Base-by-base conservation (phyloP, 768 basidiomycete species). In the Boletus tomentosulus region DNA sequence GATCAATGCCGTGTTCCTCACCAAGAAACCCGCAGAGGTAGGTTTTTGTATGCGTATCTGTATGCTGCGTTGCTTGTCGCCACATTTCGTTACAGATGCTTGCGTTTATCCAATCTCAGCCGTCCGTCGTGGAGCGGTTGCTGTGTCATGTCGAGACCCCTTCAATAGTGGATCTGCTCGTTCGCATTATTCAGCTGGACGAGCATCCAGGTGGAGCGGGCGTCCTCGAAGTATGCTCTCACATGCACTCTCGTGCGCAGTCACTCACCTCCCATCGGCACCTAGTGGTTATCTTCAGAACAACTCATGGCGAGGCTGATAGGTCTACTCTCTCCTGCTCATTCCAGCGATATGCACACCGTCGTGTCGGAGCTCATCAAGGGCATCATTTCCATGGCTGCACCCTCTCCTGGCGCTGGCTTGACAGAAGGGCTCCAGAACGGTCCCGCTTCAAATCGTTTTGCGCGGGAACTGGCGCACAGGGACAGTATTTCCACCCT, bases 351-450 rank as follows among this genome's bases (percentile, higher is more conserved):
- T 53, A 82, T 89, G 51, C 97, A 98, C 70, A 78, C 83, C 8
- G 86, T 92, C 53, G 90, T 92, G 31, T 81, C 92, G 0, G 97
- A 99, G 54, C 78, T 98, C 51, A 84, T 98, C 64, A 96, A 96
- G 68, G 87, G 87, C 47, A 93, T 98, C 58, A 94, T 99, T 58
- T 88, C 92, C 35, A 87, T 97, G 79, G 91, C 93, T 34, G 87
- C 93, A 1, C 91, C 92, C 6, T 89, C 92, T 0, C 89, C 90
- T 3, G 85, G 82, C 4, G 83, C 83, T 51, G 89, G 78, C 53
- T 78, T 92, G 60, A 79, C 85, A 42, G 82, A 87, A 63, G 81
- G 83, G 46, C 72, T 86, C 44, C 78, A 86, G 70, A 83, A 83
- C 50, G 85, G 83, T 2, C 82, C 84, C 15, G 84, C 87, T 2